Percentiles rank a stretch among this genome's conserved stretches.
Conservation (phyloP, 768 basidiomycete genomes). For the Leccinum subgranulosum region DNA sequence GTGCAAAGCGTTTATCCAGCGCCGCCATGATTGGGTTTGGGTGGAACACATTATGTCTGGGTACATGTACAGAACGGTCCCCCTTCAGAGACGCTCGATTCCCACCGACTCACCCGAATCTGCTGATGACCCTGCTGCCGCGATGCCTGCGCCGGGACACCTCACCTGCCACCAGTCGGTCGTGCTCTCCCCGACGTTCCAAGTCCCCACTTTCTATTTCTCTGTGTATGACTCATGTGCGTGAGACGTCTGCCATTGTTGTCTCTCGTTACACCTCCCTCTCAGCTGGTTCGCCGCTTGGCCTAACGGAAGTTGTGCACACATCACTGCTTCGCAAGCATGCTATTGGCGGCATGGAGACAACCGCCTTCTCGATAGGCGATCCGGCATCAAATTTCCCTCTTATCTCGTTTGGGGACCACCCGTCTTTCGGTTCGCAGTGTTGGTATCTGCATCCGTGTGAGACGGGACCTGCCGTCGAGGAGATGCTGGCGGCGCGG, state of each 20-base stretch:
- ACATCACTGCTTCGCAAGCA: slow-evolving; percentile 58
- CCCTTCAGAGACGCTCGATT: slow-evolving; percentile 15
- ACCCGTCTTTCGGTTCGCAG: slow-evolving; percentile 69
- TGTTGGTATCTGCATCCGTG: slow-evolving; percentile 92
- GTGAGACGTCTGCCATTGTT: slow-evolving; percentile 33
- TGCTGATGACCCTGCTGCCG: slow-evolving; percentile 40
- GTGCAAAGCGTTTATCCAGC: slow-evolving; percentile 49
- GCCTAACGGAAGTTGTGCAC: slow-evolving; percentile 51
- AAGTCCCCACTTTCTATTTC: slow-evolving; percentile 85
- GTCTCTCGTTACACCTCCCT: slow-evolving; percentile 11
- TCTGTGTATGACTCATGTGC: slow-evolving; percentile 62
- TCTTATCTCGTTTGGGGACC: slow-evolving; percentile 82
- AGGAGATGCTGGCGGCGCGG: slow-evolving; percentile 61
- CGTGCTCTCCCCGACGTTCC: slow-evolving; percentile 75
- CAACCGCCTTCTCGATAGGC: slow-evolving; percentile 54
- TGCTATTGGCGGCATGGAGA: slow-evolving; percentile 41
- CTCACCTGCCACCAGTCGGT: slow-evolving; percentile 62
- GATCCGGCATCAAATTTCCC: slow-evolving; percentile 58
- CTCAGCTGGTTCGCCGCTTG: slow-evolving; percentile 63
- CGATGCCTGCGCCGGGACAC: slow-evolving; percentile 25
- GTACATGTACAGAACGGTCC: slow-evolving; percentile 43
- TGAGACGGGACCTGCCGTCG: slow-evolving; percentile 61
- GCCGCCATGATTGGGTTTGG: slow-evolving; percentile 55
- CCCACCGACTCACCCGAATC: slow-evolving; percentile 16
- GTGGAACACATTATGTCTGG: slow-evolving; percentile 55